Evolutionary conservation across 1,284 basidiomycete genomes (phyloP), one percentile per base, ranked within the genome.

Genomic region (Xerocomus minutiporus): DNA sequence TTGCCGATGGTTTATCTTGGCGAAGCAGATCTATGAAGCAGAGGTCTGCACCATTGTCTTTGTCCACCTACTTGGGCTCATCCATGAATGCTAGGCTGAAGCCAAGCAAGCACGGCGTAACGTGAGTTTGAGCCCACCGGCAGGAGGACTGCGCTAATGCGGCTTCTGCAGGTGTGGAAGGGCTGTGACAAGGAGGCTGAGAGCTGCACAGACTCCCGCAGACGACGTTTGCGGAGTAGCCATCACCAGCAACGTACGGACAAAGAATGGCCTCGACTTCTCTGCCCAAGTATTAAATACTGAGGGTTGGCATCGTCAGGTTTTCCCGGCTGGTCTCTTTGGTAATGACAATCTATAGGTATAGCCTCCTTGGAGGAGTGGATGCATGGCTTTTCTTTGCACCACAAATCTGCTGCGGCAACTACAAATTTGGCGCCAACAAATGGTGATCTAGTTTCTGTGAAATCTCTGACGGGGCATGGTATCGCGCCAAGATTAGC

Each of bases 401-500:
- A 93, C 69, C 91, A 97, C 71, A 82, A 83, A 47, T 81, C 81
- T 35, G 76, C 84, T 17, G 71, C 79, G 7, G 66, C 80, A 5
- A 75, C 88, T 0, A 61, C 84, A 28, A 80, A 79, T 48, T 95
- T 93, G 65, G 73, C 76, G 4, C 95, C 93, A 2, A 84, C 81
- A 64, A 81, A 79, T 17, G 94, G 94, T 28, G 94, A 97, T 56
- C 77, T 97, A 23, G 91, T 98, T 17, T 92, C 92, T 23, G 94
- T 88, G 9, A 90, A 89, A 67, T 92, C 71, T 89, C 86, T 20
- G 93, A 97, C 70, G 88, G 91, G 25, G 80, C 86, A 55, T 97
- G 94, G 94, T 97, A 97, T 71, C 88, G 94, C 52, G 94, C 94
- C 40, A 89, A 85, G 73, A 86, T 97, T 57, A 86, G 87, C 55